Evolutionary conservation across 2,329 filamentous ascomycete genomes (phyloP).

Genomic region (Fusarium sp.): DNA sequence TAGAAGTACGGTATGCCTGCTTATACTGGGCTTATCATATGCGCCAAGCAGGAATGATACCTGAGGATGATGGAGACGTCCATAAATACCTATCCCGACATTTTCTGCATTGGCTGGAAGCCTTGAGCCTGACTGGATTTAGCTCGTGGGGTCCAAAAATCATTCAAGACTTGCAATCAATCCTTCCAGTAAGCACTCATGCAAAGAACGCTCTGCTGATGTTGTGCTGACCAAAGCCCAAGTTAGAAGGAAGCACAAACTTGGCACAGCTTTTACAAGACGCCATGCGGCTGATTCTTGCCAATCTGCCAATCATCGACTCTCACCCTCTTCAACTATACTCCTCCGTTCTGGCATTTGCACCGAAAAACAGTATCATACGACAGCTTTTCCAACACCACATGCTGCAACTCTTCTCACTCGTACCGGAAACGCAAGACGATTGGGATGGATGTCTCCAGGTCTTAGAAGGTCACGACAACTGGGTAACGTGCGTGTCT

Average conservation of each 20-base stretch:
- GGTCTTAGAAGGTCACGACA: not conserved
- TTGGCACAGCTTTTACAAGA: not conserved
- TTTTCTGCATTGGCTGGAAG: no score
- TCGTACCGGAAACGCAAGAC: no score
- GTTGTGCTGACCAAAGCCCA: not conserved
- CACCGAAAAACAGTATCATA: not conserved
- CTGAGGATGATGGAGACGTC: no score
- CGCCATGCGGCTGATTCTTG: not conserved
- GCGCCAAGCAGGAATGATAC: no score
- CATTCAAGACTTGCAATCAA: no score
- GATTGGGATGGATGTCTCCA: not conserved
- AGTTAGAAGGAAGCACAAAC: not conserved
- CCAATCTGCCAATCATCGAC: not conserved
- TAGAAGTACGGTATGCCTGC: no score
- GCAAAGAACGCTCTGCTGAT: not conserved
- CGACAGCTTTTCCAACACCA: not conserved
- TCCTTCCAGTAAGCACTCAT: no score
- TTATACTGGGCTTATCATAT: no score
- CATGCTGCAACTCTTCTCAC: not conserved
- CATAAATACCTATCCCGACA: no score
- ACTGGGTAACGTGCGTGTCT: not conserved
- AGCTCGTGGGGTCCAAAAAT: no score
- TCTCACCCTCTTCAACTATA: not conserved
- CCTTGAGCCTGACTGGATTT: no score
- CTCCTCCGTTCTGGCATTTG: not conserved